These are phyloP conservation scores for Sechiopsis laciniata DNA, from an alignment of 306 rosid genomes.

Conservation along the genomic window DNA sequence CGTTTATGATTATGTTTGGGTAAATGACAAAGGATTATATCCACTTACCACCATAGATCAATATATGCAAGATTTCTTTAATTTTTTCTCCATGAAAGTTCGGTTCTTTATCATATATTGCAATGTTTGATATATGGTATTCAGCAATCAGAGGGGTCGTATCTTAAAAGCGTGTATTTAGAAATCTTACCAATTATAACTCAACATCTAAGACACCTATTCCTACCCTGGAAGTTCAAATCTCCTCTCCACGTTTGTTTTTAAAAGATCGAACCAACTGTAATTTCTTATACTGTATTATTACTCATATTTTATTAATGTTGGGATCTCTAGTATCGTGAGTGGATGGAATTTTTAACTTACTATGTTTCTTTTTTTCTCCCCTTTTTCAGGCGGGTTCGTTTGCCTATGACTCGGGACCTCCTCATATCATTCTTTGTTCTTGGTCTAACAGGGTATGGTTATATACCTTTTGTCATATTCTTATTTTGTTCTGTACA, in stretches of 20 bases:
- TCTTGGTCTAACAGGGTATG: constrained; percentile 95
- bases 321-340: neutral
- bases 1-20: neutral
- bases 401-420: constrained; percentile 59
- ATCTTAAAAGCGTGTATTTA: no score
- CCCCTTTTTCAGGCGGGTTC: constrained; percentile 44
- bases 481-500: constrained; percentile 15
- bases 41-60: neutral
- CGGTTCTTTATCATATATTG: neutral
- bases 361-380: constrained; percentile 17
- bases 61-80: neutral
- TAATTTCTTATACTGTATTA: neutral
- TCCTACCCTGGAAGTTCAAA: neutral
- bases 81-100: no score
- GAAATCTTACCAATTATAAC: neutral
- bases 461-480: neutral
- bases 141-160: no score
- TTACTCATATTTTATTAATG: neutral
- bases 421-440: constrained; percentile 59
- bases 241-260: neutral
- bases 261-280: neutral
- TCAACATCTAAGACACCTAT: neutral
- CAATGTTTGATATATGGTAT: neutral
- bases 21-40: neutral
- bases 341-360: neutral